Conservation (phyloP, 371 early-diverging fungal genomes). For the Saksenaea oblongispora region DNA sequence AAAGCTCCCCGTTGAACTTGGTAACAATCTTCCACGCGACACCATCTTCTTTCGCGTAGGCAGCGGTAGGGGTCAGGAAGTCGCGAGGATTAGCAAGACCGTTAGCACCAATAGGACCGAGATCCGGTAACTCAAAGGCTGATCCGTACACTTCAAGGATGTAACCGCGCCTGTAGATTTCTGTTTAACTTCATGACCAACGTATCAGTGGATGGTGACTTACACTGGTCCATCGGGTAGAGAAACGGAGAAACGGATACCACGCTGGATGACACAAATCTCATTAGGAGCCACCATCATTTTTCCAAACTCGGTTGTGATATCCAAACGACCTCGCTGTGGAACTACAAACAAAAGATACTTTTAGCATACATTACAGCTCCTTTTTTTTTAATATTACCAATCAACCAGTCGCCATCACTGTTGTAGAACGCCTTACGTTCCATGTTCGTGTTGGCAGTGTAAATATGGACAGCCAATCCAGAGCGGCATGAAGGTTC, state of each 20-base stretch:
- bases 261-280: conserved; percentile 91
- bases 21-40: conserved; percentile 67
- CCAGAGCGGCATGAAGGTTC: conserved; percentile 79
- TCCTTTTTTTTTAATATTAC: conserved; percentile 33
- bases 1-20: conserved; percentile 86
- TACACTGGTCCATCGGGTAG: conserved; percentile 82
- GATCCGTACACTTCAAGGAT: conserved; percentile 85
- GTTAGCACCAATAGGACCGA: conserved; percentile 96
- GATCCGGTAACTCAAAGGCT: conserved; percentile 93
- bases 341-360: conserved; percentile 64
- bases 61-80: conserved; percentile 87
- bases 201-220: too few species aligned
- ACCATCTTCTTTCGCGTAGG: conserved; percentile 67
- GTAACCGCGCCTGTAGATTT: conserved; percentile 74
- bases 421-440: conserved; percentile 82
- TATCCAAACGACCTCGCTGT: conserved; percentile 88
- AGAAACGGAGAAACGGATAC: conserved; percentile 82
- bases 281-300: conserved; percentile 87
- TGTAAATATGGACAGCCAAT: conserved; percentile 85
- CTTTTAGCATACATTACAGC: neutral
- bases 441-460: conserved; percentile 77
- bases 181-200: too few species aligned
- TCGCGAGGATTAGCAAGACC: conserved; percentile 95
- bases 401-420: conserved; percentile 93
- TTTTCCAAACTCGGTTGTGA: conserved; percentile 92